Evolutionary conservation across 1,284 basidiomycete genomes (phyloP).

Genomic region (Ustilago nuda): DNA sequence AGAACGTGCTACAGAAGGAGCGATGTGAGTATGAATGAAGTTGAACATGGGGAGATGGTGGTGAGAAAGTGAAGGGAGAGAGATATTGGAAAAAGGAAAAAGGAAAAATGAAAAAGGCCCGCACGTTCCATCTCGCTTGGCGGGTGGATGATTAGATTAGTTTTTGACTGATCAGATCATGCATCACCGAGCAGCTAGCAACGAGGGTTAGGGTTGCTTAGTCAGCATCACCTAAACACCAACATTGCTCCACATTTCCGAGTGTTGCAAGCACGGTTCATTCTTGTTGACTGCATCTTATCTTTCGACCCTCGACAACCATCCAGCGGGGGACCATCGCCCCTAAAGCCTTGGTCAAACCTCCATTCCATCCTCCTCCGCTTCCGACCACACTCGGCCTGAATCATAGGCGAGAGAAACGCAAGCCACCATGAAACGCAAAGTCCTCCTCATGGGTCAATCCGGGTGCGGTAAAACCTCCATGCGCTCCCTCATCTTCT

Average conservation of each 20-base stretch:
- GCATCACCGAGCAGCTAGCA: not conserved
- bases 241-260: no score
- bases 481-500: slow-evolving; percentile 99
- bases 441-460: slow-evolving; percentile 67
- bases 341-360: no score
- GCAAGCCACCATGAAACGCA: slow-evolving; percentile 42
- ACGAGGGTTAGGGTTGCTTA: no score
- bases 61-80: slow-evolving; percentile 5
- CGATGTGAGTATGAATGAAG: slow-evolving; percentile 36
- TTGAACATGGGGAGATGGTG: slow-evolving; percentile 37
- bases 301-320: no score
- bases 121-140: not conserved
- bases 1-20: slow-evolving; percentile 9
- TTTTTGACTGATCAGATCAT: slow-evolving; percentile 6
- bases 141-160: slow-evolving; percentile 8
- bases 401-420: not conserved
- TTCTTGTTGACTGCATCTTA: no score
- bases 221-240: no score
- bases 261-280: no score
- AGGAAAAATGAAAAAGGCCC: not conserved
- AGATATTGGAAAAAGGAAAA: not conserved
- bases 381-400: no score
- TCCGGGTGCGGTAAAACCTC: slow-evolving; percentile 80
- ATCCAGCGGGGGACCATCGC: no score
- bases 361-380: no score